Evolutionary conservation across 2,329 filamentous ascomycete species (phyloP).

Genomic region (Sporothrix schenckii): DNA sequence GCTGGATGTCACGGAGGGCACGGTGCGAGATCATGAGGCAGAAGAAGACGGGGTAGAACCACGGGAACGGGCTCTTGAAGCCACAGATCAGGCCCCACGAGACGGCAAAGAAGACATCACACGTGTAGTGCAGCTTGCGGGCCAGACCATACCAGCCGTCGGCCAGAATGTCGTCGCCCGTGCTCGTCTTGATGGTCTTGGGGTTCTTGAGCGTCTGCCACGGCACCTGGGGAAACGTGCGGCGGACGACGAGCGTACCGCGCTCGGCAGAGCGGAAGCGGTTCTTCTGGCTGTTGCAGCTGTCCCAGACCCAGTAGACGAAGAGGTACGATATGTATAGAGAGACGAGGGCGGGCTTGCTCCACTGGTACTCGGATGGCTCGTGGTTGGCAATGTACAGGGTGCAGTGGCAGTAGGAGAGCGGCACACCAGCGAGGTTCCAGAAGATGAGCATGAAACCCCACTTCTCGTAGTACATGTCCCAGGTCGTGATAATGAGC

Average conservation of each 20-base stretch:
- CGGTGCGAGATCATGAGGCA: slow-evolving; percentile 79
- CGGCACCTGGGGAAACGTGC: slow-evolving; percentile 77
- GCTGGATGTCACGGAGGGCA: slow-evolving; percentile 72
- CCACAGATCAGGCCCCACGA: slow-evolving; percentile 81
- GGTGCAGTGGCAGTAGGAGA: slow-evolving; percentile 82
- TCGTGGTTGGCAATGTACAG: slow-evolving; percentile 77
- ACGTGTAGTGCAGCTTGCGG: slow-evolving; percentile 78
- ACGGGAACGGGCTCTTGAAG: slow-evolving; percentile 78
- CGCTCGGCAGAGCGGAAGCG: slow-evolving; percentile 73
- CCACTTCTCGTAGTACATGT: slow-evolving; percentile 90
- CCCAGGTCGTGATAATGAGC: slow-evolving; percentile 78
- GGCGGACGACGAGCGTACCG: slow-evolving; percentile 65
- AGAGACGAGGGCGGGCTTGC: slow-evolving; percentile 60
- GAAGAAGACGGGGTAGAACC: slow-evolving; percentile 90
- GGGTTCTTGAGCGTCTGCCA: slow-evolving; percentile 77
- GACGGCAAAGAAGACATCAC: slow-evolving; percentile 76
- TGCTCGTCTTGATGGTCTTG: slow-evolving; percentile 66
- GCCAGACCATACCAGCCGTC: slow-evolving; percentile 79
- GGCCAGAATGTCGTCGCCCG: slow-evolving; percentile 70
- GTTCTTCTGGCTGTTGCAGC: slow-evolving; percentile 82
- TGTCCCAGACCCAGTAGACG: slow-evolving; percentile 84
- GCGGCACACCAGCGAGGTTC: slow-evolving; percentile 80
- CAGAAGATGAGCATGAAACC: slow-evolving; percentile 91
- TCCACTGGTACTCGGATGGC: slow-evolving; percentile 69
- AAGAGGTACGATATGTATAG: slow-evolving; percentile 69